phyloP scores from a whole-genome alignment of 371 early-diverging fungal species.

The Neoconidiobolus thromboides region DNA sequence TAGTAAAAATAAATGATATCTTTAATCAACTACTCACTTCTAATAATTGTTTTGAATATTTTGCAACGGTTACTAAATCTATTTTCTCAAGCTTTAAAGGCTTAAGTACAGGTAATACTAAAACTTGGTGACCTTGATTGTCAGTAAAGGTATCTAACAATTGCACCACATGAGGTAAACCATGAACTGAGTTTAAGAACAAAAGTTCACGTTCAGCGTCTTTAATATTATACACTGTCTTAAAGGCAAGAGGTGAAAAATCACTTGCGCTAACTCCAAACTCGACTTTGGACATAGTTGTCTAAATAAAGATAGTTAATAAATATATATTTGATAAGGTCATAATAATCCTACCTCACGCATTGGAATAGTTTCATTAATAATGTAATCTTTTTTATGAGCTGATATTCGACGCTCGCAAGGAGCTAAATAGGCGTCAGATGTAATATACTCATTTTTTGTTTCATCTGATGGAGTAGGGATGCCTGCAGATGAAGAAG shows the following conservation, averaged over 20 bases:
- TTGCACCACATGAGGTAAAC: slow-evolving; percentile 24
- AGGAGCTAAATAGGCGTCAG: not conserved
- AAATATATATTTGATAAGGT: not conserved
- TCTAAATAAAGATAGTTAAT: slow-evolving; percentile 1
- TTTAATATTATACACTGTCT: slow-evolving; percentile 25
- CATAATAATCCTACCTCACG: not conserved
- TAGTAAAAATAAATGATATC: not conserved
- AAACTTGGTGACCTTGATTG: slow-evolving; percentile 22
- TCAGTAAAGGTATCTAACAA: slow-evolving; percentile 32
- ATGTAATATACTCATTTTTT: not conserved
- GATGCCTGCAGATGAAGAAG: not conserved
- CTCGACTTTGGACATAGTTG: slow-evolving; percentile 17
- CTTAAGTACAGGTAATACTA: slow-evolving; percentile 30
- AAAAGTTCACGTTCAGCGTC: slow-evolving; percentile 29
- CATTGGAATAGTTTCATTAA: not conserved
- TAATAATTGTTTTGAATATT: not conserved
- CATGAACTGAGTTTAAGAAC: slow-evolving; percentile 17
- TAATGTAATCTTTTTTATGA: not conserved
- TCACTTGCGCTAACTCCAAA: slow-evolving; percentile 32
- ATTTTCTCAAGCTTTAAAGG: slow-evolving; percentile 13
- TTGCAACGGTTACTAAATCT: slow-evolving; percentile 15
- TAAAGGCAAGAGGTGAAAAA: slow-evolving; percentile 33
- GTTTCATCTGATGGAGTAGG: not conserved
- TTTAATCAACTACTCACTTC: not conserved
- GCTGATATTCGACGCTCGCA: not conserved